Evolutionary conservation across 306 rosid species (phyloP).

Genomic region (Castanea crenata): DNA sequence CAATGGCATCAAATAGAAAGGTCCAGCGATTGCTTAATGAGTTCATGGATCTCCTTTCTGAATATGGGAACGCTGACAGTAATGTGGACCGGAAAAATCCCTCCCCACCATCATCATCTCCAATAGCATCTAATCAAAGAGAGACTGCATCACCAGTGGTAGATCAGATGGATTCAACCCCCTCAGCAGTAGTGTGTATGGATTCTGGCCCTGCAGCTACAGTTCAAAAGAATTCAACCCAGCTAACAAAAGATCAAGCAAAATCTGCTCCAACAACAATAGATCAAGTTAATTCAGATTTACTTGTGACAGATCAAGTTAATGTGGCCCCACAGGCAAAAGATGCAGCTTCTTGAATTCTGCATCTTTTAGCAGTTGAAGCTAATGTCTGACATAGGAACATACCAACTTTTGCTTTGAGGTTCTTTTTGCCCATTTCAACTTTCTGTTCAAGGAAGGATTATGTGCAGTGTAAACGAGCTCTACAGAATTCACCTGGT

Average conservation of each 20-base stretch:
- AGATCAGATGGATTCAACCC: conserved; percentile 24
- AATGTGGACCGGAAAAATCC: conserved; percentile 38
- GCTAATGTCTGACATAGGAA: neutral
- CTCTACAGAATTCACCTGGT: conserved; percentile 5
- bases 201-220: conserved; percentile 8
- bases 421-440: neutral
- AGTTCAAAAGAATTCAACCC: conserved; percentile 22
- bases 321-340: conserved; percentile 34
- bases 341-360: conserved; percentile 42
- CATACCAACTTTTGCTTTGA: conserved; percentile 8
- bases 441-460: neutral
- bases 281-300: conserved; percentile 30
- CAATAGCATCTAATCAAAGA: conserved; percentile 26
- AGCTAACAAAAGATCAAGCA: conserved; percentile 11
- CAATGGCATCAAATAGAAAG: conserved; percentile 96
- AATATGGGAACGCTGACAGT: conserved; percentile 54
- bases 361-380: conserved; percentile 5
- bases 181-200: conserved; percentile 18
- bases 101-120: conserved; percentile 26
- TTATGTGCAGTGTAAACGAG: neutral
- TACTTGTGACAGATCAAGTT: conserved; percentile 29
- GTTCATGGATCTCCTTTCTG: conserved; percentile 87
- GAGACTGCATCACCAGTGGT: conserved; percentile 16
- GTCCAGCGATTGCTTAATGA: conserved; percentile 94
- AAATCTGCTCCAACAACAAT: conserved; percentile 18